phyloP scores from a whole-genome alignment of 805 yeast genomes.

The Candida arabinofermentans region DNA sequence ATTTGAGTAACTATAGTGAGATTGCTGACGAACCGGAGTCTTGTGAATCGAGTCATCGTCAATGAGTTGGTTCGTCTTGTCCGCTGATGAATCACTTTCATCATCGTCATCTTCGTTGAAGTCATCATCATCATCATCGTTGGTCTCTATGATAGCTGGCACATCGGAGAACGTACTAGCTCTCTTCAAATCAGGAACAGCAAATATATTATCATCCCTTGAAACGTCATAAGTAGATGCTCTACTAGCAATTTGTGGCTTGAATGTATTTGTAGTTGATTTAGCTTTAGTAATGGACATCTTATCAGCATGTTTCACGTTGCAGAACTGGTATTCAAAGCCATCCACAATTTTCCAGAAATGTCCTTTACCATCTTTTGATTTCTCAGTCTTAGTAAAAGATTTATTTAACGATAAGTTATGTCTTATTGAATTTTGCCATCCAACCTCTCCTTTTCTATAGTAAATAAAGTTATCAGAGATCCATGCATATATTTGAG shows the following conservation, averaged over 20 bases:
- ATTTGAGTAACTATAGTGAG: background rate
- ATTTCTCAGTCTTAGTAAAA: constrained; percentile 83
- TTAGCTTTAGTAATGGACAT: constrained; percentile 9
- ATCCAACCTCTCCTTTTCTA: constrained; percentile 81
- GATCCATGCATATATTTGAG: constrained; percentile 92
- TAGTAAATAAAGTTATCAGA: constrained; percentile 81
- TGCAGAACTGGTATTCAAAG: constrained; percentile 73
- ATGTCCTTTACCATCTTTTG: constrained; percentile 87
- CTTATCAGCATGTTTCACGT: constrained; percentile 48
- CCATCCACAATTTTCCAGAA: constrained; percentile 91
- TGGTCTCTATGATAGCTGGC: constrained; percentile 2
- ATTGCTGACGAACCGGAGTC: constrained; percentile 2
- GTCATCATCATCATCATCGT: constrained; percentile 9
- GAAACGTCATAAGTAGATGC: constrained; percentile 2
- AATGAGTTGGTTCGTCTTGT: background rate
- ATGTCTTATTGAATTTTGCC: constrained; percentile 98
- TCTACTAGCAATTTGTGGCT: background rate
- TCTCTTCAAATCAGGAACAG: constrained; percentile 5
- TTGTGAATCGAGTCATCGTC: background rate
- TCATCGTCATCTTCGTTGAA: constrained; percentile 7
- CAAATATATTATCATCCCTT: constrained; percentile 13
- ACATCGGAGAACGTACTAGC: constrained; percentile 12
- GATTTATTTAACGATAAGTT: constrained; percentile 91
- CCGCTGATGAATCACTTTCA: constrained; percentile 5
- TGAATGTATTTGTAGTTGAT: background rate